Evolutionary conservation across 1,284 basidiomycete species (phyloP).

Genomic region (Megacollybia platyphylla): DNA sequence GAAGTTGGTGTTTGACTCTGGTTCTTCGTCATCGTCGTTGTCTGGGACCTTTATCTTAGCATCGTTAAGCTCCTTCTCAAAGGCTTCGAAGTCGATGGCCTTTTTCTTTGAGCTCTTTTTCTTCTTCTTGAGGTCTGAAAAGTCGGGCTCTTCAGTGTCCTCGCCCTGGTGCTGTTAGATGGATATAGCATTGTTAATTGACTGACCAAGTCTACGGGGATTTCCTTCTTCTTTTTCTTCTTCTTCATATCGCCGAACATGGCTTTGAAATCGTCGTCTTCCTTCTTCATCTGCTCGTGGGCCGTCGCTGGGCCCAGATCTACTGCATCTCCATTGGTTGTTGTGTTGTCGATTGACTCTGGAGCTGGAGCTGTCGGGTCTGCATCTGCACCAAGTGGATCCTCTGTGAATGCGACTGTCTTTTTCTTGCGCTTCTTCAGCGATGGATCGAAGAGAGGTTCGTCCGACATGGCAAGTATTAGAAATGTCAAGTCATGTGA

Average conservation of each 20-base stretch:
- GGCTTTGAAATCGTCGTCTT: conserved; percentile 60
- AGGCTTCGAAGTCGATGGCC: conserved; percentile 66
- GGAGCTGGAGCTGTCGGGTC: conserved; percentile 70
- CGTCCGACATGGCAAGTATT: conserved; percentile 36
- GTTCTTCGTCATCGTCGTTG: conserved; percentile 51
- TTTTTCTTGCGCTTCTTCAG: conserved; percentile 84
- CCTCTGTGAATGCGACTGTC: conserved; percentile 70
- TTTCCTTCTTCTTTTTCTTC: conserved; percentile 88
- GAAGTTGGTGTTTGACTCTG: conserved; percentile 46
- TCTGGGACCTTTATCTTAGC: conserved; percentile 53
- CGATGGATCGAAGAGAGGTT: conserved; percentile 73
- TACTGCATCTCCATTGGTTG: conserved; percentile 53
- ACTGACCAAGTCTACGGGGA: conserved; percentile 72
- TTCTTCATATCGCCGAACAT: conserved; percentile 87
- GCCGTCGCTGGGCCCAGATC: conserved; percentile 64
- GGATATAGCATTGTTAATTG: not conserved
- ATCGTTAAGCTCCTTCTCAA: conserved; percentile 79
- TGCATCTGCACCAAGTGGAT: conserved; percentile 71
- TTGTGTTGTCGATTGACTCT: conserved; percentile 51
- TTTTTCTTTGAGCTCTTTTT: conserved; percentile 74
- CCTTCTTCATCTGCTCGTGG: conserved; percentile 59
- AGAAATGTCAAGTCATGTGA: conserved; percentile 4
- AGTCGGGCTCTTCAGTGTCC: conserved; percentile 19
- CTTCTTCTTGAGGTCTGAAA: conserved; percentile 42
- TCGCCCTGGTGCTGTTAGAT: conserved; percentile 29